Percentiles rank a stretch among this genome's conserved stretches.
These are phyloP conservation scores for Triangularia verruculosa DNA, from an alignment of 2,329 filamentous ascomycete species.

Conservation along the genomic window DNA sequence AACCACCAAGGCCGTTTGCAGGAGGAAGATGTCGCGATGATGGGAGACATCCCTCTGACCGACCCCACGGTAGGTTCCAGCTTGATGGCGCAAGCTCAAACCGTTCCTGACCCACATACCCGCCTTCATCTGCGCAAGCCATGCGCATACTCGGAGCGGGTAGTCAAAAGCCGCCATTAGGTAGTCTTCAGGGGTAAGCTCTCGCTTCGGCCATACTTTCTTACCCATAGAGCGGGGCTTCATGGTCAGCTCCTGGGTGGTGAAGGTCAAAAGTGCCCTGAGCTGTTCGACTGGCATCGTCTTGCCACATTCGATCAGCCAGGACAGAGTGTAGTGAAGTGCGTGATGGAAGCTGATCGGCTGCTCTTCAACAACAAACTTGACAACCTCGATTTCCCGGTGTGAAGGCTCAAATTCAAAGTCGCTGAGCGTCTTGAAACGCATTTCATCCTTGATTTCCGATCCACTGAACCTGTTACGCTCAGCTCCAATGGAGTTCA, in stretches of 20 bases:
- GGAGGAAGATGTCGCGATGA: conserved; percentile 88
- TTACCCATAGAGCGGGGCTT: conserved; percentile 61
- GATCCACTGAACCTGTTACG: conserved; percentile 77
- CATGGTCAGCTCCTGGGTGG: conserved; percentile 65
- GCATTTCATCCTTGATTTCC: conserved; percentile 82
- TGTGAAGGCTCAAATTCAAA: conserved; percentile 72
- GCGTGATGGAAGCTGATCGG: conserved; percentile 97
- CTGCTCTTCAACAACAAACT: conserved; percentile 83
- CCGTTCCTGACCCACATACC: conserved; percentile 99
- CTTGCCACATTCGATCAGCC: conserved; percentile 88
- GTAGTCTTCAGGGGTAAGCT: conserved; percentile 69
- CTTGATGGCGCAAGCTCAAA: conserved; percentile 91
- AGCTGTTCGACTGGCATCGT: conserved; percentile 67
- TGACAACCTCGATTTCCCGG: conserved; percentile 66
- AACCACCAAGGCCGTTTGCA: conserved; percentile 86
- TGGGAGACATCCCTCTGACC: conserved; percentile 88
- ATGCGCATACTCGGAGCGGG: conserved; percentile 87
- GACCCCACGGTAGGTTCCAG: conserved; percentile 87
- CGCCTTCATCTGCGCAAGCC: conserved; percentile 97
- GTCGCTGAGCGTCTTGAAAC: conserved; percentile 72
- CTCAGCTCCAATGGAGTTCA: conserved; percentile 88
- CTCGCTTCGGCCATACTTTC: conserved; percentile 53
- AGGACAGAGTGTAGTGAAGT: conserved; percentile 92
- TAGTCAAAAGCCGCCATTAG: conserved; percentile 88
- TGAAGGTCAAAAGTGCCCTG: conserved; percentile 67